Evolutionary conservation across 768 basidiomycete genomes (phyloP), one percentile per base, ranked within the genome.

Genomic region (Leccinum pellstonianum): DNA sequence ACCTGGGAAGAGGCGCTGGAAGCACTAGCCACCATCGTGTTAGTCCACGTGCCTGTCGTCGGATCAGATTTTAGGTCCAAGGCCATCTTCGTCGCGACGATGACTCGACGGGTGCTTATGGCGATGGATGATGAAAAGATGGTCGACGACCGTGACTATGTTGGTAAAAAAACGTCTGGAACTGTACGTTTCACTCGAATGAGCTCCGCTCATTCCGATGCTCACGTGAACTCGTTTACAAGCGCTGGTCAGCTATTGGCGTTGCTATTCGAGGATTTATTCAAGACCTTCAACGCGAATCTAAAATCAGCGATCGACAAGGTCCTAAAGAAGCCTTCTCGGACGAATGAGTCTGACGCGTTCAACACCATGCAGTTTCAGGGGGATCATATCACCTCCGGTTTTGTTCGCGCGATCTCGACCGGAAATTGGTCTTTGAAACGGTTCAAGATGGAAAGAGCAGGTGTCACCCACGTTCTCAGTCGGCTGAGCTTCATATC

Each of bases 391-490:
- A 92, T 99, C 69, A 98, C 96, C 15, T 82, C 92, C 17, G 97
- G 96, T 27, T 98, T 99, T 68, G 88, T 93, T 41, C 91, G 96
- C 56, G 95, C 97, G 27, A 98, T 99, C 62, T 97, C 95, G 9
- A 99, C 97, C 0, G 97, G 97, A 10, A 99, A 99, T 70, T 99
- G 97, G 97, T 94, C 93, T 10, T 79, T 99, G 53, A 98, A 98
- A 75, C 91, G 97, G 54, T 98, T 99, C 83, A 96, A 95, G 79
- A 98, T 98, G 91, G 96, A 98, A 71, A 86, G 97, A 35, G 97
- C 97, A 0, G 97, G 97, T 33, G 94, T 99, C 50, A 99, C 97
- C 0, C 97, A 99, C 71, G 97, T 99, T 63, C 85, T 99, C 25
- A 94, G 91, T 68, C 87, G 97, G 46, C 78, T 99, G 54, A 92